Conservation (phyloP, 1,284 basidiomycete species). For the Leccinum subrobustum region DNA sequence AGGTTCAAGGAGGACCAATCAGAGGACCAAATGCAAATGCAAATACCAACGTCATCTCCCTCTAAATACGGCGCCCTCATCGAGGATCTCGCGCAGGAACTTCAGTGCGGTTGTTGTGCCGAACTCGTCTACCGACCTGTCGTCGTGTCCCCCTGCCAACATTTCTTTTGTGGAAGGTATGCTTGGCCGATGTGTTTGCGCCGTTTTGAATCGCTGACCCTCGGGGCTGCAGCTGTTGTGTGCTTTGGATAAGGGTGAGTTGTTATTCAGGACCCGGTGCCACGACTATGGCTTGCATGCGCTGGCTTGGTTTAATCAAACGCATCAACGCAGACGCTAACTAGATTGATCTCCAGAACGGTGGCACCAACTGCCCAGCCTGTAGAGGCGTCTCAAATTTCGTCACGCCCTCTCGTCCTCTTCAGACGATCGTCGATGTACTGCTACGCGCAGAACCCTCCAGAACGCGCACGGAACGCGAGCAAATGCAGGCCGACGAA, state of each 20-base stretch:
- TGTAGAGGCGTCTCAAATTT: conserved; percentile 66
- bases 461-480: conserved; percentile 59
- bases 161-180: conserved; percentile 84
- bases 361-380: conserved; percentile 75
- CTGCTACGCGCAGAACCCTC: conserved; percentile 64
- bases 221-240: conserved; percentile 56
- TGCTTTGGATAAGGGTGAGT: conserved; percentile 77
- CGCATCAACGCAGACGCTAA: conserved; percentile 11
- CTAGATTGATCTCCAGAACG: conserved; percentile 50
- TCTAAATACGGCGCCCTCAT: conserved; percentile 41
- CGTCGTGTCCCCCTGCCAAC: conserved; percentile 74
- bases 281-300: conserved; percentile 1
- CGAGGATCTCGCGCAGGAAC: conserved; percentile 65
- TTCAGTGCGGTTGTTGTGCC: conserved; percentile 80
- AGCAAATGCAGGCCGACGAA: conserved; percentile 74
- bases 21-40: conserved; percentile 13
- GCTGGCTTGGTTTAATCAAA: neutral
- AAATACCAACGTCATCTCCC: conserved; percentile 6
- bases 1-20: conserved; percentile 51
- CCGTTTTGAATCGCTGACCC: conserved; percentile 10
- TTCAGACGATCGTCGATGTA: conserved; percentile 69
- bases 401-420: conserved; percentile 64
- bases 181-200: conserved; percentile 12
- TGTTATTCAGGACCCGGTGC: conserved; percentile 2
- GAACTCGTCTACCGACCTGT: conserved; percentile 76